Conservation (phyloP, 805 yeast genomes). For the Barnettozyma populi region DNA sequence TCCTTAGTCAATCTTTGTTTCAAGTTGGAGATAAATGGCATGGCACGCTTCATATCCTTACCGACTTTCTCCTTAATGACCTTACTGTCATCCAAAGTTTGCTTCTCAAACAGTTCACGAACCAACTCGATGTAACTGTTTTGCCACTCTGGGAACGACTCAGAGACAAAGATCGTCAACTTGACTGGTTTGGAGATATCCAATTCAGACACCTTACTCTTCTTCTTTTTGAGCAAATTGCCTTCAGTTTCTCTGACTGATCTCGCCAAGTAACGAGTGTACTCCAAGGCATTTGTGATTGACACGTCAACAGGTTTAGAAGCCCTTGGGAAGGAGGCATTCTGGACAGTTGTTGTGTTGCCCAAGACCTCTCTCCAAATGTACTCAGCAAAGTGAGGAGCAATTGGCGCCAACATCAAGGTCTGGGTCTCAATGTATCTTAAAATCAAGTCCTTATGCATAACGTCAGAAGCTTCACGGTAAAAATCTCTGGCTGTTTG, state of each 20-base stretch:
- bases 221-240: conserved; percentile 76
- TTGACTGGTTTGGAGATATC: conserved; percentile 70
- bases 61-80: conserved; percentile 62
- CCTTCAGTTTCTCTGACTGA: conserved; percentile 93
- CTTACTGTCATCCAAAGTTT: conserved; percentile 59
- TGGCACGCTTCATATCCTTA: conserved; percentile 93
- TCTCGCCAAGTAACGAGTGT: conserved; percentile 74
- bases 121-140: conserved; percentile 74
- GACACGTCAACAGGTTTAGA: conserved; percentile 57
- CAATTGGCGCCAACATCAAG: conserved; percentile 80
- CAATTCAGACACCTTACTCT: conserved; percentile 65
- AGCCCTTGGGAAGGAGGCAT: conserved; percentile 77
- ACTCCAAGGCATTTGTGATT: conserved; percentile 63
- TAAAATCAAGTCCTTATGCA: conserved; percentile 79
- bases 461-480: conserved; percentile 65
- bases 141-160: conserved; percentile 93
- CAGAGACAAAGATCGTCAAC: conserved; percentile 67
- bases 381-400: conserved; percentile 94
- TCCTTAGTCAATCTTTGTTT: conserved; percentile 74
- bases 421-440: conserved; percentile 85
- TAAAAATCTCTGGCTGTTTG: conserved; percentile 95
- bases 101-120: conserved; percentile 63
- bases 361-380: conserved; percentile 79
- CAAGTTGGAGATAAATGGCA: conserved; percentile 89
- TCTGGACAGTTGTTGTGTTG: conserved; percentile 61